Conservation (phyloP, 257 asterid species). For the Jacaranda copaia region DNA sequence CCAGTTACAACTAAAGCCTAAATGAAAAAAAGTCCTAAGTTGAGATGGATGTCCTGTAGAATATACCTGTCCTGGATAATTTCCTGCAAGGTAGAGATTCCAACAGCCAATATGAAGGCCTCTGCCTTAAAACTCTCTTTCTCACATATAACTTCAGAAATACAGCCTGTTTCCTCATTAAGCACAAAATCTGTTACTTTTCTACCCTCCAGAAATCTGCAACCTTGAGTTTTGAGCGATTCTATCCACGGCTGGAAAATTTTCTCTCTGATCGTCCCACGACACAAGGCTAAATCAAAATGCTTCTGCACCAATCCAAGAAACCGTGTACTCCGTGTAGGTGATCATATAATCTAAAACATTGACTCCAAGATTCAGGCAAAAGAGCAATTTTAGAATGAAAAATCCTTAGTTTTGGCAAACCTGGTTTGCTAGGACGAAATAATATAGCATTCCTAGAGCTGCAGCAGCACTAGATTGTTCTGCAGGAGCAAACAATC, state of each 20-base stretch:
- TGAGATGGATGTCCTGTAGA: not conserved
- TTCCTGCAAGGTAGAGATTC: conserved; percentile 68
- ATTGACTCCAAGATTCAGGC: too few species aligned
- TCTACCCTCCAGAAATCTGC: conserved; percentile 64
- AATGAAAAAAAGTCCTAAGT: not conserved
- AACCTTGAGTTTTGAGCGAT: conserved; percentile 54
- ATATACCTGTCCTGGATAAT: conserved; percentile 58
- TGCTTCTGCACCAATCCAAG: conserved; percentile 51
- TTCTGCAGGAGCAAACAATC: conserved; percentile 68
- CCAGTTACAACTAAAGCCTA: conserved; percentile 26
- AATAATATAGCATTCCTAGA: conserved; percentile 58
- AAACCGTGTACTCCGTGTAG: too few species aligned
- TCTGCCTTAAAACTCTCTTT: conserved; percentile 69
- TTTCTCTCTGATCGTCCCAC: conserved; percentile 58
- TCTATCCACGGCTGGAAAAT: conserved; percentile 68
- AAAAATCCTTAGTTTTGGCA: not conserved
- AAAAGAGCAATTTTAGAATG: too few species aligned
- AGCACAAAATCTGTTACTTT: conserved; percentile 57
- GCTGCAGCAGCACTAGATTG: conserved; percentile 74
- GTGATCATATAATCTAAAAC: too few species aligned
- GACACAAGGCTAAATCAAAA: conserved; percentile 58
- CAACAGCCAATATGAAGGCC: conserved; percentile 61
- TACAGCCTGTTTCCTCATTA: conserved; percentile 55
- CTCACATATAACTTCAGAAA: conserved; percentile 59
- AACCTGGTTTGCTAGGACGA: conserved; percentile 67